Evolutionary conservation across 768 basidiomycete species (phyloP), one percentile per base, ranked within the genome.

Genomic region (Artomyces pyxidatus): DNA sequence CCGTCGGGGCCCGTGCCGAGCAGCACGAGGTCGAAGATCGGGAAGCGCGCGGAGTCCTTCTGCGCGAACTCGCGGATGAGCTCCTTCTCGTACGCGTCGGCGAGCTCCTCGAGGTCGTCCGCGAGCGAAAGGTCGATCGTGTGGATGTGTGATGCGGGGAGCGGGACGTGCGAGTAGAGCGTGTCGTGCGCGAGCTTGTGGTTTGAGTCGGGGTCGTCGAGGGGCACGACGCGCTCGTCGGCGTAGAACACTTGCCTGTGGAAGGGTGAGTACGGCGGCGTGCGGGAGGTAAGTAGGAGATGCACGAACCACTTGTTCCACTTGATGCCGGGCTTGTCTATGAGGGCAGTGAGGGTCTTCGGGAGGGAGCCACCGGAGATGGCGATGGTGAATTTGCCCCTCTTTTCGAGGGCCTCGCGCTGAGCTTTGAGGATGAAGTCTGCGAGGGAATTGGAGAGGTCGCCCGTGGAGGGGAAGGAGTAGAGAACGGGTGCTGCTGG

Each of bases 1-100:
- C 95, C 95, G 64, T 97, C 96, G 5, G 88, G 89, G 26, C 96
- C 96, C 78, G 94, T 83, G 42, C 96, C 96, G 45, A 99, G 84
- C 38, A 99, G 80, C 69, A 98, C 87, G 63, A 99, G 81, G 64
- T 99, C 96, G 66, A 99, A 98, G 45, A 96, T 75, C 54, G 96
- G 96, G 77, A 97, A 98, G 52, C 94, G 84, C 16, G 95, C 95
- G 4, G 92, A 75, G 64, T 97, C 91, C 63, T 83, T 88, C 62
- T 85, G 82, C 0, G 94, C 96, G 62, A 99, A 99, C 63, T 88
- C 85, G 51, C 66, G 75, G 61, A 98, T 91, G 63, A 99, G 86
- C 62, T 80, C 71, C 59, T 82, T 78, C 65, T 90, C 88, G 63
- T 92, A 90, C 2, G 78, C 76, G 61, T 89, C 88, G 3, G 83